Conservation (phyloP, 768 basidiomycete genomes). For the Lactifluus subvellereus region DNA sequence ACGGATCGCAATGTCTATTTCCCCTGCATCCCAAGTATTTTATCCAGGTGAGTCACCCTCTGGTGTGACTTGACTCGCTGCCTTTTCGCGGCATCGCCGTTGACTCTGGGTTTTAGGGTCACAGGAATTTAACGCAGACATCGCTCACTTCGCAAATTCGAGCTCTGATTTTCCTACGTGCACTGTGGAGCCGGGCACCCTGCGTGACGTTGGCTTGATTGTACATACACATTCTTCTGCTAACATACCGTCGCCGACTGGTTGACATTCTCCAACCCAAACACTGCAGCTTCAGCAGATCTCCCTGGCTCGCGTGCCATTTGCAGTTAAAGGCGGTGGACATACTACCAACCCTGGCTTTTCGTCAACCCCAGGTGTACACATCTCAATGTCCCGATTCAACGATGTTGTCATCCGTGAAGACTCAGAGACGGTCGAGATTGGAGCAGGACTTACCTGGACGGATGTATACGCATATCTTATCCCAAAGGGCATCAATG, state of each 20-base stretch:
- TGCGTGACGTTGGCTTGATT: conserved; percentile 18
- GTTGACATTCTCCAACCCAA: neutral
- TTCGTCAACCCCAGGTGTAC: conserved; percentile 27
- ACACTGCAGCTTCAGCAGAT: neutral
- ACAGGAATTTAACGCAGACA: conserved; percentile 1
- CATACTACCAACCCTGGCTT: conserved; percentile 25
- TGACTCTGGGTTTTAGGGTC: neutral
- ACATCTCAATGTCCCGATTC: conserved; percentile 25
- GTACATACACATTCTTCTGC: neutral
- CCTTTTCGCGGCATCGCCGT: no score
- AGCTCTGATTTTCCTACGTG: conserved; percentile 18
- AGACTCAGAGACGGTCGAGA: conserved; percentile 6
- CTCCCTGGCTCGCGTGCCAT: neutral
- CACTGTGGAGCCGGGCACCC: conserved; percentile 21
- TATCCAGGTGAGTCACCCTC: neutral
- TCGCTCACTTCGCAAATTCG: conserved; percentile 18
- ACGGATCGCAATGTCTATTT: neutral
- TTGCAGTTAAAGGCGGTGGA: conserved; percentile 26
- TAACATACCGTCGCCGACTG: no score
- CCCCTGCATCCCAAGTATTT: conserved; percentile 2
- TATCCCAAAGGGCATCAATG: conserved; percentile 19
- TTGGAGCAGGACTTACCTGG: conserved; percentile 26
- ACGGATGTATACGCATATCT: conserved; percentile 25
- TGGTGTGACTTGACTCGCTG: no score
- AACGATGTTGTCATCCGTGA: conserved; percentile 10